phyloP scores from a whole-genome alignment of 179 eudicot genomes.

The Silene vulgaris region DNA sequence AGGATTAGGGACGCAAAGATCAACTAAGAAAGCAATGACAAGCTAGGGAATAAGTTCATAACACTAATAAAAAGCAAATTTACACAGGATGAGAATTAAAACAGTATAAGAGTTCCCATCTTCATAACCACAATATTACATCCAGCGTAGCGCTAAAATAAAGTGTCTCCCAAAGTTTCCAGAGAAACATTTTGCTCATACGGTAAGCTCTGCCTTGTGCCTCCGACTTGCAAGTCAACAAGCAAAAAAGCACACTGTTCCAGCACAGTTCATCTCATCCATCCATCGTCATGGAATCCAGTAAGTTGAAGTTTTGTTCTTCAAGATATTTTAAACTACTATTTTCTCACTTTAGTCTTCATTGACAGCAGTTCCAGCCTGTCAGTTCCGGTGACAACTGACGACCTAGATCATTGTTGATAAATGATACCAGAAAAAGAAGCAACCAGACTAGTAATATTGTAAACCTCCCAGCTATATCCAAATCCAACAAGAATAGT shows the following conservation, averaged over 20 bases:
- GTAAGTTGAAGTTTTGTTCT: constrained; percentile 13
- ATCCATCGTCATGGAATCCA: constrained; percentile 17
- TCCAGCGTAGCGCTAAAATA: not conserved
- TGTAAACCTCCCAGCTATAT: not conserved
- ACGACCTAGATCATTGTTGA: not conserved
- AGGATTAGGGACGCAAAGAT: not conserved
- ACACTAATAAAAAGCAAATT: not conserved
- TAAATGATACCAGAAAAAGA: constrained; percentile 7
- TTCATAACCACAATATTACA: not conserved
- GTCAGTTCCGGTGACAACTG: not conserved
- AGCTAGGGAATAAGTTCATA: not conserved
- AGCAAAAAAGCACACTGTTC: constrained; percentile 5
- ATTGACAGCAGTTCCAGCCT: constrained; percentile 6
- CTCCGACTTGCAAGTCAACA: not conserved
- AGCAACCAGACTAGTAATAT: constrained; percentile 2
- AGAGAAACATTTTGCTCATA: constrained; percentile 6
- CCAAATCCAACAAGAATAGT: constrained; percentile 16
- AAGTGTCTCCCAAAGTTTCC: not conserved
- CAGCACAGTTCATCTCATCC: constrained; percentile 12
- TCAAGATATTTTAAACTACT: constrained; percentile 4
- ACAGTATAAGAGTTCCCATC: not conserved
- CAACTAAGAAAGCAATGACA: constrained; percentile 5
- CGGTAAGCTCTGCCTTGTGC: not conserved
- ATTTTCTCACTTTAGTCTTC: constrained; percentile 7
- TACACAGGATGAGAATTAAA: not conserved